These are phyloP conservation scores for Exophiala viscosa DNA, from an alignment of 2,329 filamentous ascomycete genomes.

Conservation along the genomic window DNA sequence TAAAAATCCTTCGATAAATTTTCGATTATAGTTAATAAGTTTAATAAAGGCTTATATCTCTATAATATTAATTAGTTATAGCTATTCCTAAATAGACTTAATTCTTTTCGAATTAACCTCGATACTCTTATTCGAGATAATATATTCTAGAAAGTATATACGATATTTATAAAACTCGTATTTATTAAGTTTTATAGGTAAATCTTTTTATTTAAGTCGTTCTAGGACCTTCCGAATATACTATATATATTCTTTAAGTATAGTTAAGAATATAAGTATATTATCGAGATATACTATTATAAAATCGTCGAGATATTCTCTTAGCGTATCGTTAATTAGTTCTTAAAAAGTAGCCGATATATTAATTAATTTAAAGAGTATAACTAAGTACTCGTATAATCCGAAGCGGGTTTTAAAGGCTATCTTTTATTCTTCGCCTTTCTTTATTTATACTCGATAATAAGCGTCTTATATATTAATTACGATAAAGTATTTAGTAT, in stretches of 20 bases:
- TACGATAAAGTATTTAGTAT: too few species aligned
- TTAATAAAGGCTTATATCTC: too few species aligned
- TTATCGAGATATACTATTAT: too few species aligned
- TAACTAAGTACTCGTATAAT: conserved; percentile 4
- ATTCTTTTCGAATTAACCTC: conserved; percentile 30
- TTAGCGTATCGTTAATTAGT: conserved; percentile 17
- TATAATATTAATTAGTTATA: too few species aligned
- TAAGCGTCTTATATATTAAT: too few species aligned
- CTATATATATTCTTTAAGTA: too few species aligned
- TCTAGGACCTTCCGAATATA: conserved; percentile 26
- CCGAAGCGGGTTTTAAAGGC: conserved; percentile 18
- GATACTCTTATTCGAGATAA: conserved; percentile 29
- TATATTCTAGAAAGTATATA: conserved; percentile 33
- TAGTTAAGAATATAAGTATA: too few species aligned
- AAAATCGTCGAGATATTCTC: too few species aligned
- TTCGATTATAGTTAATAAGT: too few species aligned
- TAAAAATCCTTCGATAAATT: conserved; percentile 31
- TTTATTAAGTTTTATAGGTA: conserved; percentile 29
- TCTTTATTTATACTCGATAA: too few species aligned
- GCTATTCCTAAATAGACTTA: too few species aligned
- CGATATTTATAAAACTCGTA: conserved; percentile 32
- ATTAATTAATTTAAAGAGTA: neutral
- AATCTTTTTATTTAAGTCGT: conserved; percentile 1
- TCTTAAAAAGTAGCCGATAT: conserved; percentile 4
- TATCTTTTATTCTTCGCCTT: too few species aligned